A percentile compares a stretch with the other conserved stretches of the same genome.
These are phyloP conservation scores for Penstemon barbatus DNA, from an alignment of 257 asterid genomes.

Conservation along the genomic window DNA sequence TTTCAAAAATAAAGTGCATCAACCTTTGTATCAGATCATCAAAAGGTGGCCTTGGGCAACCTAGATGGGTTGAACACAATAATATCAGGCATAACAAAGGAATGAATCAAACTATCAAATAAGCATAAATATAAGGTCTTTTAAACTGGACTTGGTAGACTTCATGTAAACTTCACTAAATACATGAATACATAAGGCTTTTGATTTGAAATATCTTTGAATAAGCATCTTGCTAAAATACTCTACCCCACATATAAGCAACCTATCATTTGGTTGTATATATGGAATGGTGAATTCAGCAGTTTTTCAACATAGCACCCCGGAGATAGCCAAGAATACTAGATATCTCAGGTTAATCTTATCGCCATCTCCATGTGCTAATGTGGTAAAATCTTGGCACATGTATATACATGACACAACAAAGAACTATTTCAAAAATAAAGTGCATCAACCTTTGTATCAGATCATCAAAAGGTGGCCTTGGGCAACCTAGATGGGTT, in stretches of 20 bases:
- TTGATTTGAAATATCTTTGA: no score
- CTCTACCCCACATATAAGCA: not conserved
- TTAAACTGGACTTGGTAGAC: conserved; percentile 7
- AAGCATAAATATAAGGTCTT: conserved; percentile 15
- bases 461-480: conserved; percentile 93
- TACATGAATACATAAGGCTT: not conserved
- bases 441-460: conserved; percentile 54
- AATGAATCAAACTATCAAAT: conserved; percentile 9
- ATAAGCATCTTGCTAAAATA: not conserved
- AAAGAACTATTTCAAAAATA: no score
- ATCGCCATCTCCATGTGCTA: no score
- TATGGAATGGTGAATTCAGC: not conserved
- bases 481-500: conserved; percentile 71
- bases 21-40: conserved; percentile 76
- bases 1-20: conserved; percentile 19
- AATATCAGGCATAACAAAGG: conserved; percentile 19
- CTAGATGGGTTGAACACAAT: conserved; percentile 43
- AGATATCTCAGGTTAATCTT: no score
- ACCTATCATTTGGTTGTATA: not conserved
- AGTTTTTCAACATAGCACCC: not conserved
- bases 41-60: conserved; percentile 94
- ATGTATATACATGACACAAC: no score
- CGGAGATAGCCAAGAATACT: no score
- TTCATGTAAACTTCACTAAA: not conserved
- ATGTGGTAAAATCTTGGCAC: no score